These are phyloP conservation scores for Babesia microti DNA, from an alignment of 169 alveolate genomes.

Conservation along the genomic window DNA sequence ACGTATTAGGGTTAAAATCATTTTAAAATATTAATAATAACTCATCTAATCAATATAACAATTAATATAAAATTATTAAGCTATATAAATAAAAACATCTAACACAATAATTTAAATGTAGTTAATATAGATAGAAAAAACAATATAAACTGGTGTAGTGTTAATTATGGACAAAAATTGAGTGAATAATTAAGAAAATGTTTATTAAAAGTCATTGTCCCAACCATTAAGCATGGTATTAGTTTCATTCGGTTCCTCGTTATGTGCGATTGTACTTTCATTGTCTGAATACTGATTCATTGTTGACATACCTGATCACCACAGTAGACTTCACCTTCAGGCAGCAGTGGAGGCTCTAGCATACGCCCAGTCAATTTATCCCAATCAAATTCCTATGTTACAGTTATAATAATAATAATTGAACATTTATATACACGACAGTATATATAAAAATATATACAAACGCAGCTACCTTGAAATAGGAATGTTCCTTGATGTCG, in stretches of 20 bases:
- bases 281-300: background rate
- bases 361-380: slow-evolving; percentile 75
- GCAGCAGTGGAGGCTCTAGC: slow-evolving; percentile 68
- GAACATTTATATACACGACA: too few species aligned
- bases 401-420: background rate
- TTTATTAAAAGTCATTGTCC: slow-evolving; percentile 48
- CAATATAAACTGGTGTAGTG: slow-evolving; percentile 10
- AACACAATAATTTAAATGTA: slow-evolving; percentile 9
- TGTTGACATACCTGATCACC: slow-evolving; percentile 35
- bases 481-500: slow-evolving; percentile 70
- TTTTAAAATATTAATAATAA: slow-evolving; percentile 17
- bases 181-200: slow-evolving; percentile 7
- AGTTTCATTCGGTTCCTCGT: slow-evolving; percentile 11
- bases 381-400: slow-evolving; percentile 67
- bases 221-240: slow-evolving; percentile 19
- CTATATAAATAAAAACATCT: slow-evolving; percentile 11
- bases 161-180: too few species aligned
- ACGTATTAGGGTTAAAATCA: slow-evolving; percentile 16
- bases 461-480: slow-evolving; percentile 36
- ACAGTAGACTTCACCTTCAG: slow-evolving; percentile 65
- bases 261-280: slow-evolving; percentile 19
- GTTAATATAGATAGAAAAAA: slow-evolving; percentile 11
- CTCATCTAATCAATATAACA: slow-evolving; percentile 10
- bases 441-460: background rate
- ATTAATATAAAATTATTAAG: slow-evolving; percentile 11